Evolutionary conservation across 2,329 filamentous ascomycete species (phyloP), one percentile per base, ranked within the genome.

Genomic region (Alternaria incomplexa): DNA sequence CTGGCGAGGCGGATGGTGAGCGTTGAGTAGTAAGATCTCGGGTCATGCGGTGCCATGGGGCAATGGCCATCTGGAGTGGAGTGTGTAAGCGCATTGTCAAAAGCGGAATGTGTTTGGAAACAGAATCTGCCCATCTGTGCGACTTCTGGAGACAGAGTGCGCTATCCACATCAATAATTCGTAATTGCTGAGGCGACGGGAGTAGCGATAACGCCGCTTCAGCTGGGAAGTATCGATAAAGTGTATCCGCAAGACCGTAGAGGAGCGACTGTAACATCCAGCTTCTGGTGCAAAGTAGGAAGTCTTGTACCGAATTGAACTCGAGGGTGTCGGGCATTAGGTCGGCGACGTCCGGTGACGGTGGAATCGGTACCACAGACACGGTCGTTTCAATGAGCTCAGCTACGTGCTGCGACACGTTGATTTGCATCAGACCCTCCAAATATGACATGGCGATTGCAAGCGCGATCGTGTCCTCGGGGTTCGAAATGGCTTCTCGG

Each of bases 21-120:
- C 65, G 22, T 23, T 32, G 20, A 3, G n/a, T 9, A 4, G 23
- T 47, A 6, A 70, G 26, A n/a, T 64, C 46, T 25, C 66, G 64
- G 17, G 69, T 65, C 5, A 57, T 65, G 32, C 75, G 63, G 44
- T 72, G 61, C 75, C 75, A 77, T 8, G 73, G 62, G 1, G 73
- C 70, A 5, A 75, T 66, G 0, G 75, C 72, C 10, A 75, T 59
- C 22, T 75, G 71, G 9, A 76, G 66, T 8, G 70, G 70, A 0
- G 71, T 74, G 15, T 75, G 72, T n/a, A 77, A 61, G 51, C 73
- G 72, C 10, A 77, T 25, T 15, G 72, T 67, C 5, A 77, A 66
- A 15, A 77, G 65, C 3, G 75, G 73, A 8, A 76, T 53, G 6
- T 52, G 62, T 12, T 66, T 66, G 26, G 70, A 74, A 3, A 72